Conservation (phyloP, 2,329 filamentous ascomycete genomes). For the Monosporascus sp. region DNA sequence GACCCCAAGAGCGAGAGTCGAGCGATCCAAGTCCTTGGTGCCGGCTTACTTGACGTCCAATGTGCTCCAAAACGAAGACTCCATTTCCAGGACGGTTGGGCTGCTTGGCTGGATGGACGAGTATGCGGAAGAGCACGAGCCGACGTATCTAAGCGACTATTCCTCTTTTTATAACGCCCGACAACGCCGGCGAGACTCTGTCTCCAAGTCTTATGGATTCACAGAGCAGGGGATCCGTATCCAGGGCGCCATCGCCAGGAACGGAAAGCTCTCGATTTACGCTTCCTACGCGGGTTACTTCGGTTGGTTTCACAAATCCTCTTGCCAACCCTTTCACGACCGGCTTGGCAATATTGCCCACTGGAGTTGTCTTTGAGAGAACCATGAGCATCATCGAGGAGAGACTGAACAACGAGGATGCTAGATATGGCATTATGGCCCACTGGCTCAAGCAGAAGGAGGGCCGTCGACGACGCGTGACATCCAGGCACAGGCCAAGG, state of each 20-base stretch:
- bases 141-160: constrained; percentile 1
- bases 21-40: not conserved
- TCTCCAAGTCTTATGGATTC: constrained; percentile 21
- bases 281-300: constrained; percentile 16
- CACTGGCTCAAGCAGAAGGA: constrained; percentile 3
- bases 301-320: not conserved
- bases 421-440: not conserved
- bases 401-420: constrained; percentile 2
- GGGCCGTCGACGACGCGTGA: not conserved
- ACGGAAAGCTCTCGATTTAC: constrained; percentile 17
- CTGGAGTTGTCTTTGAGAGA: not conserved
- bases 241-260: constrained; percentile 16
- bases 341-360: not conserved
- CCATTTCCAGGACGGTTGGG: no score
- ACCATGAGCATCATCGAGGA: not conserved
- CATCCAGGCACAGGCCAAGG: not conserved
- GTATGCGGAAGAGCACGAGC: not conserved
- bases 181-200: constrained; percentile 21
- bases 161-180: constrained; percentile 18
- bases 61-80: no score
- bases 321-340: constrained; percentile 4
- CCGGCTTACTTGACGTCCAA: no score
- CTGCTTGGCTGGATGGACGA: not conserved
- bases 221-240: constrained; percentile 22
- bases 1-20: constrained; percentile 1